phyloP scores from a whole-genome alignment of 441 rosid genomes.

The Pelargonium fulgidum region DNA sequence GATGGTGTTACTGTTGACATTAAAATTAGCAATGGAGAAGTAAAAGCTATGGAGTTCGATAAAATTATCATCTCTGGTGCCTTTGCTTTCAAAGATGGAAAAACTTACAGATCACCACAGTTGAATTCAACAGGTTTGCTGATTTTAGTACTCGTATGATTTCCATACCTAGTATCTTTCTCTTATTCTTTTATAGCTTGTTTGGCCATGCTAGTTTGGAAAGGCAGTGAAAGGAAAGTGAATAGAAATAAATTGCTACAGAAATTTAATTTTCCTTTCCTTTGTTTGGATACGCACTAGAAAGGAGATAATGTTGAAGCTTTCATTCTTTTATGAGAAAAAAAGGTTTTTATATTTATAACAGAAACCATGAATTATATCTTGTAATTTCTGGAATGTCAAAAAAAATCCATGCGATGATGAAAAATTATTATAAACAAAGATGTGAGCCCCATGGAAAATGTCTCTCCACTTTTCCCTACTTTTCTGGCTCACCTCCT shows the following conservation, averaged over 20 bases:
- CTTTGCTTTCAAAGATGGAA: conserved; percentile 46
- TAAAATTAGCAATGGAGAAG: conserved; percentile 31
- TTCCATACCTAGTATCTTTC: not conserved
- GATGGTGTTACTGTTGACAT: conserved; percentile 34
- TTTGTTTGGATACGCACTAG: not conserved
- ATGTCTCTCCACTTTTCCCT: not conserved
- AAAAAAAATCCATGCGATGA: not conserved
- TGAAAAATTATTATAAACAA: not conserved
- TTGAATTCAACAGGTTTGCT: conserved; percentile 36
- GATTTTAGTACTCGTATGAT: not conserved
- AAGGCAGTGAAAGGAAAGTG: not conserved
- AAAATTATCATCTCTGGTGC: conserved; percentile 57
- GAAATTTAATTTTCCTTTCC: not conserved
- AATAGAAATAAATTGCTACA: not conserved
- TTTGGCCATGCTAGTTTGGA: not conserved
- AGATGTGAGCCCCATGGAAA: not conserved
- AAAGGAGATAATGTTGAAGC: not conserved
- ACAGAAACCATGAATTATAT: conserved; percentile 2
- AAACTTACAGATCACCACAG: conserved; percentile 43
- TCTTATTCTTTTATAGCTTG: not conserved
- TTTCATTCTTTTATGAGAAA: not conserved
- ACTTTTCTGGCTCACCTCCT: not conserved
- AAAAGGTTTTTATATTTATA: not conserved
- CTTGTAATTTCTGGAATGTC: not conserved
- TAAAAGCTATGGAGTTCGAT: conserved; percentile 41